phyloP scores from a whole-genome alignment of 2,329 filamentous ascomycete species.

The Cladosporium colombiae region DNA sequence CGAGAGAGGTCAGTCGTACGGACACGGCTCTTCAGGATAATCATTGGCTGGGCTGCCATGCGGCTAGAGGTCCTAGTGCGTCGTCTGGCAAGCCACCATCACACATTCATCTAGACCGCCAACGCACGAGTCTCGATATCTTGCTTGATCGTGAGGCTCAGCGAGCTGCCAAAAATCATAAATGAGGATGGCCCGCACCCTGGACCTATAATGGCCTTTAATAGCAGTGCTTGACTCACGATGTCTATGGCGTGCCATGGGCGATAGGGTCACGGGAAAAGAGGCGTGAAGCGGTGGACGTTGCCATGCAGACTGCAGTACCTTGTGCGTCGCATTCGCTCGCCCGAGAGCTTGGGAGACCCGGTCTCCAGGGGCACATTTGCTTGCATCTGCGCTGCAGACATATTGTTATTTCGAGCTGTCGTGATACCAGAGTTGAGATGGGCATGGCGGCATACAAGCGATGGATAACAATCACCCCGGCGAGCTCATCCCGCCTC shows the following conservation, averaged over 20 bases:
- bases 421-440: conserved; percentile 16
- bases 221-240: neutral
- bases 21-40: conserved; percentile 14
- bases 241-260: neutral
- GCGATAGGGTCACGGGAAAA: neutral
- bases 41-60: conserved; percentile 15
- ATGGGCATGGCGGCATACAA: conserved; percentile 19
- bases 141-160: conserved; percentile 10
- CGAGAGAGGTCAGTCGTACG: conserved; percentile 22
- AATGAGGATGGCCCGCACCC: conserved; percentile 12
- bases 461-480: neutral
- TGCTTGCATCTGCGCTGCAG: conserved; percentile 7
- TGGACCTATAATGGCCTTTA: neutral
- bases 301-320: neutral
- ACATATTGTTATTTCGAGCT: conserved; percentile 2
- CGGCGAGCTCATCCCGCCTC: conserved; percentile 2
- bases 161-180: conserved; percentile 2
- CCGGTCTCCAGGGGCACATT: conserved; percentile 13
- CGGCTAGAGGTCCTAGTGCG: conserved; percentile 20
- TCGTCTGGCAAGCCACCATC: conserved; percentile 12
- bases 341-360: conserved; percentile 12
- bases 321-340: conserved; percentile 8
- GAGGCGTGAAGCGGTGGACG: neutral
- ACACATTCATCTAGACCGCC: conserved; percentile 21
- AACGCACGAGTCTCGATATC: neutral